phyloP scores from a whole-genome alignment of 371 early-diverging fungal species.

The Nosema muscidifuracis region DNA sequence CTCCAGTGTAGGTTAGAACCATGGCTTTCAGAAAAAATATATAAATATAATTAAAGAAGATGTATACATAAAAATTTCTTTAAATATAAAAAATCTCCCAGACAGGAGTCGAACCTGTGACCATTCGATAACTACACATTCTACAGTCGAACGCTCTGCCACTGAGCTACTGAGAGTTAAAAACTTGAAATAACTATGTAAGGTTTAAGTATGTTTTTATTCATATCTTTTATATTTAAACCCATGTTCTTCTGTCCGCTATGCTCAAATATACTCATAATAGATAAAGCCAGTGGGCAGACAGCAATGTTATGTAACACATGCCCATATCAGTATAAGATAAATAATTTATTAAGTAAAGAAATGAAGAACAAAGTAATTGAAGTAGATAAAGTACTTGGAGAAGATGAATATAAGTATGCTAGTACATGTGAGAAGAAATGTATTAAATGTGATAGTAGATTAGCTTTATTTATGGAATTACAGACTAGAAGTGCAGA shows the following conservation, averaged over 20 bases:
- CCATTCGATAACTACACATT: constrained; percentile 60
- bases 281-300: constrained; percentile 14
- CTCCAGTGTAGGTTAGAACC: too few relatives aligned
- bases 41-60: too few relatives aligned
- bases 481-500: constrained; percentile 94
- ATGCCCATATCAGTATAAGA: constrained; percentile 50
- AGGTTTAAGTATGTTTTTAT: background rate
- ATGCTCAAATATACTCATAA: constrained; percentile 47
- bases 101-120: constrained; percentile 64
- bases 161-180: constrained; percentile 62
- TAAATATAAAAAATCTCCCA: constrained; percentile 62
- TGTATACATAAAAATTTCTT: too few relatives aligned
- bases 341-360: constrained; percentile 32
- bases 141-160: constrained; percentile 64
- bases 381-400: constrained; percentile 17
- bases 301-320: constrained; percentile 44
- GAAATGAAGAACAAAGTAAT: constrained; percentile 23
- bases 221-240: background rate
- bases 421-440: constrained; percentile 52
- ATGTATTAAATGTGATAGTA: constrained; percentile 72
- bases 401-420: constrained; percentile 39
- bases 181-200: background rate
- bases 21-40: too few relatives aligned
- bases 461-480: constrained; percentile 84
- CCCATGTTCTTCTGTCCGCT: constrained; percentile 42